Evolutionary conservation across 2,329 filamentous ascomycete species (phyloP), one percentile per base, ranked within the genome.

Genomic region (Aureobasidium sp.): DNA sequence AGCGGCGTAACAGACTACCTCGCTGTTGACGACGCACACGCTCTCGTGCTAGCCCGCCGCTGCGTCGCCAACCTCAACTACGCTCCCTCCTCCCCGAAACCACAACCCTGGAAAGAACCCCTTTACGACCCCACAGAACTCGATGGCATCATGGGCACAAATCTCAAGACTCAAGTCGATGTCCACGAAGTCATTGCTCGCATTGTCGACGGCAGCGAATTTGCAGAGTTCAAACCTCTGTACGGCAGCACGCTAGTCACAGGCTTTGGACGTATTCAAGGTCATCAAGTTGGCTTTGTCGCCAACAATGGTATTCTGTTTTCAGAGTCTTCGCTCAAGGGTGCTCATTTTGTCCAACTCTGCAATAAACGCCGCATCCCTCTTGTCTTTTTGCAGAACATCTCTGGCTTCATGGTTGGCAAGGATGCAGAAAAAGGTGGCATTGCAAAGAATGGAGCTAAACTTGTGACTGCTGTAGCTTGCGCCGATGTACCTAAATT

Each of bases 321-420:
- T 79, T 91, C 89, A 61, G 85, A 91, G 57, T 91, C 90, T 10
- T 87, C 91, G 9, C 82, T 96, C 64, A 99, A 99, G 77, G 94
- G 92, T 41, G 91, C 94, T 0, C 94, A 99, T 77, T 99, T 99
- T 75, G 91, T 97, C 69, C 90, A 99, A 76, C 84, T 99, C 5
- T 97, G 93, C 78, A 83, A 88, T 34, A 91, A 97, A 75, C 88
- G 94, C 61, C 86, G 90, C 59, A 89, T 97, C 61, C 93, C 94
- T 1, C 80, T 97, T 10, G 82, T 97, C 57, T 97, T 97, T 77
- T 78, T 99, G 25, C 94, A 99, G 74, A 97, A 99, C 75, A 97
- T 99, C 72, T 88, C 87, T 6, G 94, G 94, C 47, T 99, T 99
- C 82, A 99, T 99, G 94, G 94, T 99, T 36, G 94, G 94, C 47